Base-by-base conservation (phyloP, 1,139 yeast genomes). In the Nakaseomyces delphensis region DNA sequence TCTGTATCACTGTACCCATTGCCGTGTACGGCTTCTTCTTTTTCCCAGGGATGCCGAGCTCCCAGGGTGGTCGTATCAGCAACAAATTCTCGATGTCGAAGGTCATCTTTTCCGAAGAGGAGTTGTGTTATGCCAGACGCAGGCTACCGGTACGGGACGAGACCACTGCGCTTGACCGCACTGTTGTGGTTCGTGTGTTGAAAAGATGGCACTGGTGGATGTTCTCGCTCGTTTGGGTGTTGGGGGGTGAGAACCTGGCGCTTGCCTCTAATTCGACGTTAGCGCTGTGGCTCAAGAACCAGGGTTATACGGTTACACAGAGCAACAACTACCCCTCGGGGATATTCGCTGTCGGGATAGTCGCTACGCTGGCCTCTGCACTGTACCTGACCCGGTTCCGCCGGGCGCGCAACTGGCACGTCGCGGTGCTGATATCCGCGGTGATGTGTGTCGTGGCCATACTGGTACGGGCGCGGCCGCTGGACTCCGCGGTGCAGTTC, bases 201-300 rank as follows among this genome's bases (percentile, higher is more conserved):
- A 75, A 73, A 2, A 66, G 68, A 43, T 77, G 81, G 81, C 77
- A 73, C 51, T 76, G 77, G 77, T 76, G 74, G 68, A 50, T 71
- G 7, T 74, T 77, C 47, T 69, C 76, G 4, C 52, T 72, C 10
- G 67, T 76, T 9, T 77, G 80, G 79, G 67, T 71, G 1, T 58
- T 76, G 40, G 80, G 77, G n/a, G 82, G 82, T 46, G 77, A 73
- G 52, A 76, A 75, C 55, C 74, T 74, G 49, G 71, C 79, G 16
- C 76, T 67, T 55, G 68, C 73, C 4, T 65, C 76, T 9, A 76
- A 76, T 57, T 62, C 77, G 2, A 62, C 76, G 7, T 71, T 76
- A 53, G 71, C 79, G 2, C 57, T 76, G 29, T 76, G 77, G 73
- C 59, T 76, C 46, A 57, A 65, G 43, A 55, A 68, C 48, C 66